phyloP scores from a whole-genome alignment of 2,329 filamentous ascomycete species.

The Cladosporium phlei region DNA sequence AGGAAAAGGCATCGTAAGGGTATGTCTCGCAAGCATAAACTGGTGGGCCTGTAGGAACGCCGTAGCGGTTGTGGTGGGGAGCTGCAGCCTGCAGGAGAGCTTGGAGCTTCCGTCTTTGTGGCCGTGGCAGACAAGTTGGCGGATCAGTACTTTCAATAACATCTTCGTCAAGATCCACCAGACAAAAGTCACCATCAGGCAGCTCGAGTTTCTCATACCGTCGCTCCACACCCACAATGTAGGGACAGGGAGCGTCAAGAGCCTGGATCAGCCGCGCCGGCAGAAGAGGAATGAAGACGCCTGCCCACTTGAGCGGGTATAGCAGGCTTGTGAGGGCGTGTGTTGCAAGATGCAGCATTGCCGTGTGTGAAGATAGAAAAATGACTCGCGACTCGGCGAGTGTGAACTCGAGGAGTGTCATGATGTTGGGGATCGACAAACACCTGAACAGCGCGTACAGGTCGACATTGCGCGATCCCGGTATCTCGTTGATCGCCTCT shows the following conservation, averaged over 20 bases:
- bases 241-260: slow-evolving; percentile 90
- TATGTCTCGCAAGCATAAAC: slow-evolving; percentile 91
- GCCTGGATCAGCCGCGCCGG: slow-evolving; percentile 84
- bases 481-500: slow-evolving; percentile 87
- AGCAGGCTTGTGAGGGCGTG: slow-evolving; percentile 79
- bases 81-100: slow-evolving; percentile 85
- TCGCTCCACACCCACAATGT: slow-evolving; percentile 92
- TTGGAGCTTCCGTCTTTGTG: slow-evolving; percentile 83
- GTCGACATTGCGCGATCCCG: slow-evolving; percentile 85
- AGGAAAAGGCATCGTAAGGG: slow-evolving; percentile 83
- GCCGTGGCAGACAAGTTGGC: slow-evolving; percentile 75
- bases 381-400: slow-evolving; percentile 93
- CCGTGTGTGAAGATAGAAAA: slow-evolving; percentile 87
- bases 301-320: slow-evolving; percentile 88
- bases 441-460: slow-evolving; percentile 88
- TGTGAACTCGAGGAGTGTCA: slow-evolving; percentile 88
- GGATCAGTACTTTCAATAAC: slow-evolving; percentile 77
- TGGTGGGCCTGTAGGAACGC: slow-evolving; percentile 81
- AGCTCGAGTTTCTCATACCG: slow-evolving; percentile 81
- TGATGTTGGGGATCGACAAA: slow-evolving; percentile 84
- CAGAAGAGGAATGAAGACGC: slow-evolving; percentile 88
- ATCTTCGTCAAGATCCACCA: slow-evolving; percentile 90
- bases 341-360: slow-evolving; percentile 91
- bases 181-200: slow-evolving; percentile 90
- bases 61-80: slow-evolving; percentile 80